Conservation (phyloP, 2,329 filamentous ascomycete genomes). For the Colletotrichum sidae region DNA sequence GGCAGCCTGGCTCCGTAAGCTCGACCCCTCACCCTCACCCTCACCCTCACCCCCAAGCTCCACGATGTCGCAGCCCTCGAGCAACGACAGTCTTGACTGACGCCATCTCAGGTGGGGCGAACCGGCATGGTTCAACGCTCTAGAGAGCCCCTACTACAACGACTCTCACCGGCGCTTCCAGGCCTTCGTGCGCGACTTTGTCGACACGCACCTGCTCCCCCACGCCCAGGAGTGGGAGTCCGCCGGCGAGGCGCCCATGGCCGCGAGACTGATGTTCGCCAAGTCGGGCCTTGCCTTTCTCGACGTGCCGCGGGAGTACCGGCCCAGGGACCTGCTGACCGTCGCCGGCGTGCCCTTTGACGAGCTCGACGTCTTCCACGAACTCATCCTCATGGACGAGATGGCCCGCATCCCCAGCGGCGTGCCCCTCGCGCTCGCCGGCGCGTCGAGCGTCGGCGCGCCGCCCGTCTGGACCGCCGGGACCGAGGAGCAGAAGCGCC, state of each 20-base stretch:
- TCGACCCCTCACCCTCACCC: background rate
- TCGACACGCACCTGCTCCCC: slow-evolving; percentile 68
- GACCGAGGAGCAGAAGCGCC: slow-evolving; percentile 66
- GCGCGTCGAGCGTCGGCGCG: slow-evolving; percentile 71
- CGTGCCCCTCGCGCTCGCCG: slow-evolving; percentile 67
- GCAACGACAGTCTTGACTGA: background rate
- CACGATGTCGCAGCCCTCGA: background rate
- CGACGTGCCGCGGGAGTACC: slow-evolving; percentile 51
- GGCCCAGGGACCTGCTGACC: slow-evolving; percentile 44
- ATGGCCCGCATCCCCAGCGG: slow-evolving; percentile 65
- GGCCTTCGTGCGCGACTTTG: slow-evolving; percentile 66
- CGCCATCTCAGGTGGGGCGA: slow-evolving; percentile 37
- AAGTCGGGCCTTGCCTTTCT: slow-evolving; percentile 52
- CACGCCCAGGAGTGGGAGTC: slow-evolving; percentile 74
- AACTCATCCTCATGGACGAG: slow-evolving; percentile 67
- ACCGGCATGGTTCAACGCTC: slow-evolving; percentile 44
- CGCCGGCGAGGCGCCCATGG: slow-evolving; percentile 61
- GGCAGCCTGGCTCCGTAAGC: slow-evolving; percentile 24
- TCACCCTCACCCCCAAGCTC: background rate
- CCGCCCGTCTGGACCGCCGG: slow-evolving; percentile 74
- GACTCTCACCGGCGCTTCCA: slow-evolving; percentile 70
- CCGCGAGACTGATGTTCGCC: slow-evolving; percentile 51
- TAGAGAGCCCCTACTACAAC: slow-evolving; percentile 69
- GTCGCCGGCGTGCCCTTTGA: slow-evolving; percentile 53
- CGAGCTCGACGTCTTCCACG: slow-evolving; percentile 68